phyloP scores from a whole-genome alignment of 371 early-diverging fungal species.

The Dentiscutata heterogama region DNA sequence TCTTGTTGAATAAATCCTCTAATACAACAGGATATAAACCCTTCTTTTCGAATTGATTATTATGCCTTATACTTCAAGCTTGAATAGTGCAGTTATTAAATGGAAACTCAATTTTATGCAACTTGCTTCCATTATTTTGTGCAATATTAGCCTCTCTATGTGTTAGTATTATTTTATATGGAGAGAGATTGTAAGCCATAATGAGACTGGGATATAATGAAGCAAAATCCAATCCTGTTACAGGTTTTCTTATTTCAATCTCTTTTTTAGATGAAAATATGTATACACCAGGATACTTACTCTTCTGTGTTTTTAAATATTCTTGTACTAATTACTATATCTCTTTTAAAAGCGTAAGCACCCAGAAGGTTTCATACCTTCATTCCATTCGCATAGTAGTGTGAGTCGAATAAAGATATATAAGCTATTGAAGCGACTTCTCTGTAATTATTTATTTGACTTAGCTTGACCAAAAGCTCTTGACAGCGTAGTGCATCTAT shows the following conservation, averaged over 20 bases:
- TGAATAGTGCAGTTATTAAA: not conserved
- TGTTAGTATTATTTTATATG: not conserved
- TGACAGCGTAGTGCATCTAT: not conserved
- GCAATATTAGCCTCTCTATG: not conserved
- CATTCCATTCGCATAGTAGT: too few relatives aligned
- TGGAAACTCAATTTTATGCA: conserved; percentile 28
- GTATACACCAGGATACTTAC: not conserved
- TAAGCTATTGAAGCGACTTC: conserved; percentile 37
- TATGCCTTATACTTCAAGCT: not conserved
- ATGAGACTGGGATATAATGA: conserved; percentile 25
- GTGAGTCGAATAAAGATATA: conserved; percentile 21
- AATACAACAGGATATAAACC: not conserved
- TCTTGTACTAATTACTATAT: conserved; percentile 36
- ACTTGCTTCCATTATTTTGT: too few relatives aligned
- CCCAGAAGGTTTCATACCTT: conserved; percentile 22
- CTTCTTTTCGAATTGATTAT: not conserved
- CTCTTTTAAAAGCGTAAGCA: not conserved
- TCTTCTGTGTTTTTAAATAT: not conserved
- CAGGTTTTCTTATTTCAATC: not conserved
- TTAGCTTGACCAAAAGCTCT: conserved; percentile 17
- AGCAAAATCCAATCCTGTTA: not conserved
- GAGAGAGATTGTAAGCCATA: too few relatives aligned
- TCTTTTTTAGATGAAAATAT: not conserved
- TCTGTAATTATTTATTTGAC: conserved; percentile 29
- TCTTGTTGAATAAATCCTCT: too few relatives aligned